These are phyloP conservation scores for Lasiodiplodia sp. DNA, from an alignment of 2,329 filamentous ascomycete species.

Conservation along the genomic window DNA sequence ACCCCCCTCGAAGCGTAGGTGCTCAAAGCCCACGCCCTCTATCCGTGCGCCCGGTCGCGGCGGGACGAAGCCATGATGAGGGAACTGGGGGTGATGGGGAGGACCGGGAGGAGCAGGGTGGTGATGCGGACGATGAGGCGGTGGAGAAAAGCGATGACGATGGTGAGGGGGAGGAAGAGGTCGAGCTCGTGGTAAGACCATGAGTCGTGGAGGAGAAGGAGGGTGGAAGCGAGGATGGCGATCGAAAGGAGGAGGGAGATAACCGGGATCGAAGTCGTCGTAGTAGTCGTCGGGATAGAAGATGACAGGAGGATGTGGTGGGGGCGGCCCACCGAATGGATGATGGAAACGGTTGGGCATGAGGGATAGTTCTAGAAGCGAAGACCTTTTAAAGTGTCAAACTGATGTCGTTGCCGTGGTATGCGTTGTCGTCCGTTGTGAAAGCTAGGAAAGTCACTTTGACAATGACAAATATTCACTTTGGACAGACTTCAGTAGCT, in stretches of 20 bases:
- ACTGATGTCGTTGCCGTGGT: not conserved
- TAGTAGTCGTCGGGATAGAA: not conserved
- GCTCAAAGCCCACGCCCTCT: not conserved
- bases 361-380: not conserved
- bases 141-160: not conserved
- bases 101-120: no score
- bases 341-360: no score
- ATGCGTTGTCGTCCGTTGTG: not conserved
- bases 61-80: no score
- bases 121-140: not conserved
- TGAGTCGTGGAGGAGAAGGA: not conserved
- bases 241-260: not conserved
- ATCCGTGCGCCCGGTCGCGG: not conserved
- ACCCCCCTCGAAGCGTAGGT: not conserved
- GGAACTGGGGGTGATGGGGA: no score
- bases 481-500: not conserved
- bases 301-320: not conserved
- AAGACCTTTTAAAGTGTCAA: not conserved
- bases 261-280: not conserved
- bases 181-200: no score
- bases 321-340: not conserved
- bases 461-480: not conserved
- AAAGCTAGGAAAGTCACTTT: not conserved
- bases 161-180: not conserved
- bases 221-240: not conserved